Evolutionary conservation across 2,329 filamentous ascomycete species (phyloP), one percentile per base, ranked within the genome.

Genomic region (Venturia nashicola): DNA sequence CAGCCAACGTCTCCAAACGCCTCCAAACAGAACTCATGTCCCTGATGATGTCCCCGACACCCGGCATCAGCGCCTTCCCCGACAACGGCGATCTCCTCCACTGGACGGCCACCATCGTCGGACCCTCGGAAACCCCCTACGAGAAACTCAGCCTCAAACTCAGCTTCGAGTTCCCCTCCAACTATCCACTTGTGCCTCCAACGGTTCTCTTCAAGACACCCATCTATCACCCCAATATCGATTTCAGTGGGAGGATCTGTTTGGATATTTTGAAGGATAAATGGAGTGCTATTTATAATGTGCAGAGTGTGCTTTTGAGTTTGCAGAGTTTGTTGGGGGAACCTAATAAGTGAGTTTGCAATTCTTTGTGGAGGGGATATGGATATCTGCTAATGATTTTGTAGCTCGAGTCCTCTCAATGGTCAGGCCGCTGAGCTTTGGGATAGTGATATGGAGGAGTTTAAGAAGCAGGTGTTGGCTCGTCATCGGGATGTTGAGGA

Each of bases 251-350:
- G 48, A 85, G 94, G 64, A 99, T 99, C 76, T 99, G 94, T 76
- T 82, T 99, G 66, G 95, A 99, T 73, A 99, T 99, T 69, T 82
- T 99, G 68, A 97, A 97, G 82, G 94, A 97, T 76, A 97, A 97
- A 80, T 99, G 94, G 94, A 96, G 91, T 65, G 91, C 94, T 20
- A 92, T 95, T 54, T 95, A 97, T 82, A 97, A 97, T 73, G 91
- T 96, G 67, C 90, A 95, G 76, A 96, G 89, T 59, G 90, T 99
- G 59, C 80, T 99, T 64, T 76, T 99, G 71, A 97, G 93, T 70
- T 78, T 99, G 76, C 94, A 99, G 78, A 97, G 92, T 76, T 79
- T 99, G 72, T 83, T 99, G 40, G 94, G 93, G 34, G 94, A 99
- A 78, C 94, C 94, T 43, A 99, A 99, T 79, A 99, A 99, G 94